Base-by-base conservation (phyloP, 1,284 basidiomycete genomes). In the Leccinum griseonigrum region DNA sequence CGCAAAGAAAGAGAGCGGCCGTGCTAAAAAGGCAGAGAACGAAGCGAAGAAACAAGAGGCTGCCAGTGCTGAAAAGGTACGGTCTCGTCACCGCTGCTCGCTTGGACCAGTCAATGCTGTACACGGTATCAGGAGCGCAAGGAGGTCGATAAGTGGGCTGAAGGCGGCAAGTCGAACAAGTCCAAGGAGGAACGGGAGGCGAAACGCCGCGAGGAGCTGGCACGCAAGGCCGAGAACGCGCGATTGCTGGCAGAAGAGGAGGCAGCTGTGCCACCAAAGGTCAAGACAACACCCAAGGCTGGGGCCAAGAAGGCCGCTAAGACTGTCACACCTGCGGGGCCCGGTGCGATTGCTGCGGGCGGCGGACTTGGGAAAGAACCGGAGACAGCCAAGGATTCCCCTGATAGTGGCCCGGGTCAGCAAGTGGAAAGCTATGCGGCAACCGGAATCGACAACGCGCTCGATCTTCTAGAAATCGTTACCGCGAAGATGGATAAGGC, bases 401-500 rank as follows among this genome's bases (percentile, higher is more conserved):
- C 64, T 63, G 29, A 56, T n/a, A n/a, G n/a, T n/a, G n/a, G n/a
- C n/a, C n/a, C n/a, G n/a, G 78, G 14, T 14, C 36, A 79, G 62
- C 80, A 83, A 61, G 76, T 83, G 10, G 86, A 92, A 75, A 88
- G 87, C 70, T 93, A 85, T 75, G 76, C 85, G 11, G 97, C 96
- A 6, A 91, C 89, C 22, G 96, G 95, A 13, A 84, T 98, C 60
- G 96, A 99, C 72, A 92, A 95, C 72, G 95, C 94, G 9, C 76
- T 99, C 55, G 96, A 97, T 76, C 83, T 97, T 63, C 77, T 98
- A 68, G 89, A 92, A 62, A 83, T 97, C 3, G 94, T 97, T 11
- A 97, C 87, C 57, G 92, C 93, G 8, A 95, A 92, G 81, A 90
- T 87, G 81, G 95, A 98, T 76, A 97, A 96, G 77, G 93, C 94